A percentile compares a stretch with the other conserved stretches of the same genome.
These are phyloP conservation scores for Xylaria sp. DNA, from an alignment of 2,329 filamentous ascomycete species.

Conservation along the genomic window DNA sequence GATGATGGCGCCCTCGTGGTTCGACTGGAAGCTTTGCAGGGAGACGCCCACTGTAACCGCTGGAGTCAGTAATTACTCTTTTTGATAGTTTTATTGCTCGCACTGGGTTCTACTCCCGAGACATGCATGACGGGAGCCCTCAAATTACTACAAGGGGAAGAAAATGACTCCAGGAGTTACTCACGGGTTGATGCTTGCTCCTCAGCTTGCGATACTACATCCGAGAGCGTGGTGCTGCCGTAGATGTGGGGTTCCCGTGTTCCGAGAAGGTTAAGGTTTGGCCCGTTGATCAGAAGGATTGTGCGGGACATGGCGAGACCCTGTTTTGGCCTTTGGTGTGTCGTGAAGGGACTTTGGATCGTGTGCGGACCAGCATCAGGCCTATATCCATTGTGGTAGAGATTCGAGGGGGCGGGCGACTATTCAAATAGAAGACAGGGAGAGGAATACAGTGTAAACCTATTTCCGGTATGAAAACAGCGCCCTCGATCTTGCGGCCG, in stretches of 20 bases:
- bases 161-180: too few relatives aligned
- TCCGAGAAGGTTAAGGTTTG: constrained; percentile 81
- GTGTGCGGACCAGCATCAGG: not conserved
- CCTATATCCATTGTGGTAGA: not conserved
- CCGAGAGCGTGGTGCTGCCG: constrained; percentile 69
- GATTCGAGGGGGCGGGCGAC: not conserved
- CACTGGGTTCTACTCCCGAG: too few relatives aligned
- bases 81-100: too few relatives aligned
- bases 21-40: constrained; percentile 72
- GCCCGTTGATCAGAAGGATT: constrained; percentile 80
- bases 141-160: too few relatives aligned
- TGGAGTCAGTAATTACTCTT: too few relatives aligned
- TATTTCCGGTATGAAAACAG: not conserved
- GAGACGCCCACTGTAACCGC: constrained; percentile 53
- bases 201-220: constrained; percentile 59
- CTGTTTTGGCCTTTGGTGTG: not conserved
- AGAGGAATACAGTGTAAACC: not conserved
- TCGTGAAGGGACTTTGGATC: not conserved
- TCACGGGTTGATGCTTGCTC: constrained; percentile 54
- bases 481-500: not conserved
- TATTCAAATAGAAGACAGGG: not conserved
- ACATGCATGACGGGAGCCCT: too few relatives aligned
- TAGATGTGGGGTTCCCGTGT: constrained; percentile 76
- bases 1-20: constrained; percentile 76
- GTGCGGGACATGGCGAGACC: constrained; percentile 36